A percentile compares a stretch with the other conserved stretches of the same genome.
Conservation (phyloP, 257 asterid species). For the Datura wrightii region DNA sequence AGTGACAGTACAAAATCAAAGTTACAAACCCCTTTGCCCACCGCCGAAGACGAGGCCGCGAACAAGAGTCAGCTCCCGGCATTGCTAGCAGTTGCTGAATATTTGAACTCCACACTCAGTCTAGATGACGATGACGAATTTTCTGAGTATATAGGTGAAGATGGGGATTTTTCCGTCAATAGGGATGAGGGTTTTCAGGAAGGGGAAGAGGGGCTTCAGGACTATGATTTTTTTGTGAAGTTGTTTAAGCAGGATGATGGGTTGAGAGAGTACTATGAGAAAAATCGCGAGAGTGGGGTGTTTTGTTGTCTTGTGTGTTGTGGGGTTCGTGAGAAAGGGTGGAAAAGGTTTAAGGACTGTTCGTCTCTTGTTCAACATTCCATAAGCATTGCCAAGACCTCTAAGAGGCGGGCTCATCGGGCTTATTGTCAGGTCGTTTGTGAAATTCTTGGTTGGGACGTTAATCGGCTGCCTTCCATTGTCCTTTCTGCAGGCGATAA, state of each 20-base stretch:
- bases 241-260: conserved; percentile 54
- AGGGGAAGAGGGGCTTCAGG: conserved; percentile 35
- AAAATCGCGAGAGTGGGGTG: conserved; percentile 56
- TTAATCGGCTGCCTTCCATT: conserved; percentile 53
- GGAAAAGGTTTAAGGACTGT: conserved; percentile 71
- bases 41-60: conserved; percentile 48
- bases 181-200: conserved; percentile 41
- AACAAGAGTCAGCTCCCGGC: conserved; percentile 58
- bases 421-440: conserved; percentile 73
- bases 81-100: conserved; percentile 42
- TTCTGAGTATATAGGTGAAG: conserved; percentile 42
- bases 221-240: conserved; percentile 49
- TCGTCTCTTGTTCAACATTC: conserved; percentile 78
- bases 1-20: conserved; percentile 27
- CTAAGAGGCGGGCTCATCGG: conserved; percentile 65
- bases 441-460: conserved; percentile 83
- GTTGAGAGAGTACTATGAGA: conserved; percentile 60
- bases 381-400: conserved; percentile 50
- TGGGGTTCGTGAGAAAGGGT: conserved; percentile 52
- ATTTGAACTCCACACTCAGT: conserved; percentile 35
- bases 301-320: conserved; percentile 78
- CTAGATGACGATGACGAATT: conserved; percentile 43
- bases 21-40: conserved; percentile 35
- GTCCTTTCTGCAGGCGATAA: conserved; percentile 46
- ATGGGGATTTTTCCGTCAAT: conserved; percentile 50